phyloP scores from a whole-genome alignment of 441 rosid genomes.

The Erodium chrysanthum region DNA sequence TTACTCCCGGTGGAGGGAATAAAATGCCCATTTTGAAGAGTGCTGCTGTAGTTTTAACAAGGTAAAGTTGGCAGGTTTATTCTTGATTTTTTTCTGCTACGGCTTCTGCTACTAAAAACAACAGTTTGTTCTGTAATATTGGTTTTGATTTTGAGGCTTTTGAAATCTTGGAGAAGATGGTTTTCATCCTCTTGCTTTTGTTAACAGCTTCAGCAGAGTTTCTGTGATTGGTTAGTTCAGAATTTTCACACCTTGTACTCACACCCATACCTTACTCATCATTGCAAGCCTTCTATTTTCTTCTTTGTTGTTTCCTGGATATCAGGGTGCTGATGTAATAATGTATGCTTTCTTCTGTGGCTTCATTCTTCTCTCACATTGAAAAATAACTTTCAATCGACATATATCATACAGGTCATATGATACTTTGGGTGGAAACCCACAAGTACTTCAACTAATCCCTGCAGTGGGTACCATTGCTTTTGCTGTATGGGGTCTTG shows the following conservation, averaged over 20 bases:
- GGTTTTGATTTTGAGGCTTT: neutral
- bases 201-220: neutral
- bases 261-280: neutral
- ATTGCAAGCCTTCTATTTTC: neutral
- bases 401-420: conserved; percentile 34
- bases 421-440: conserved; percentile 35
- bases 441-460: conserved; percentile 31
- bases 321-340: neutral
- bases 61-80: conserved; percentile 28
- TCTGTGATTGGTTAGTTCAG: neutral
- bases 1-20: conserved; percentile 52
- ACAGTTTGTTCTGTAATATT: neutral
- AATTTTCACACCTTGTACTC: neutral
- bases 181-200: neutral
- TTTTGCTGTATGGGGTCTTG: conserved; percentile 62
- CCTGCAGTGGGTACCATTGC: conserved; percentile 52
- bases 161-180: neutral
- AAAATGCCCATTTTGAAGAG: conserved; percentile 50
- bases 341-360: conserved; percentile 6
- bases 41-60: conserved; percentile 41
- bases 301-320: neutral
- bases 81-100: neutral
- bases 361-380: neutral
- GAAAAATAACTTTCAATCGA: conserved; percentile 13
- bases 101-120: neutral